A percentile compares a stretch with the other conserved stretches of the same genome.
Evolutionary conservation across 306 rosid genomes (phyloP).

Genomic region (Vachellia collinsii): DNA sequence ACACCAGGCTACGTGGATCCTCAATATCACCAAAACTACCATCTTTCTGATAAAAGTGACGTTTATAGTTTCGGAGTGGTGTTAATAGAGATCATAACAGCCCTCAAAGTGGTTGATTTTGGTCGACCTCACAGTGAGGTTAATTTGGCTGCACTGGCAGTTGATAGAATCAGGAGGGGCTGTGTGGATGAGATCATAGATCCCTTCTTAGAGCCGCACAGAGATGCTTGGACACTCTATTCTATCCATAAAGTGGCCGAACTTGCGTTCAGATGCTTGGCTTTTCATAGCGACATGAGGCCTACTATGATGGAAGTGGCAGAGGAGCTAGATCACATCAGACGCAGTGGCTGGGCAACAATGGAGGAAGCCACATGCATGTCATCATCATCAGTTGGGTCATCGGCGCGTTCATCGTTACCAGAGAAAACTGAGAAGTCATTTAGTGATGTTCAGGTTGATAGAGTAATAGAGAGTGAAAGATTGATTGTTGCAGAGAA

Average conservation of each 20-base stretch:
- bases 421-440: constrained; percentile 64
- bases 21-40: constrained; percentile 95
- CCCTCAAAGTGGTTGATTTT: constrained; percentile 93
- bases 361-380: constrained; percentile 68
- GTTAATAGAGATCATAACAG: constrained; percentile 88
- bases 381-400: constrained; percentile 67
- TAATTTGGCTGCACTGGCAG: constrained; percentile 95
- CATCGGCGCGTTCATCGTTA: constrained; percentile 60
- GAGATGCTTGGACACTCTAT: constrained; percentile 97
- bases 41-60: constrained; percentile 95
- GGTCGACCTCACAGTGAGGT: constrained; percentile 74
- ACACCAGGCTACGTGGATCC: constrained; percentile 99
- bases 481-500: constrained; percentile 54
- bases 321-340: constrained; percentile 78
- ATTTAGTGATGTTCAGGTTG: constrained; percentile 34
- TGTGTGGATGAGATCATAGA: constrained; percentile 81
- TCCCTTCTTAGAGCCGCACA: constrained; percentile 83
- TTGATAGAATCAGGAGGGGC: constrained; percentile 86
- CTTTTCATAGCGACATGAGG: constrained; percentile 91
- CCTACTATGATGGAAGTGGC: constrained; percentile 97
- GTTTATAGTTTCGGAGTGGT: constrained; percentile 98
- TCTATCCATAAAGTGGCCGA: constrained; percentile 89
- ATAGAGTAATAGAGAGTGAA: constrained; percentile 58
- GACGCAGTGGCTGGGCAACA: constrained; percentile 80
- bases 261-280: constrained; percentile 97